These are phyloP conservation scores for Gaeumannomyces tritici DNA, from an alignment of 2,329 filamentous ascomycete species.

Conservation along the genomic window DNA sequence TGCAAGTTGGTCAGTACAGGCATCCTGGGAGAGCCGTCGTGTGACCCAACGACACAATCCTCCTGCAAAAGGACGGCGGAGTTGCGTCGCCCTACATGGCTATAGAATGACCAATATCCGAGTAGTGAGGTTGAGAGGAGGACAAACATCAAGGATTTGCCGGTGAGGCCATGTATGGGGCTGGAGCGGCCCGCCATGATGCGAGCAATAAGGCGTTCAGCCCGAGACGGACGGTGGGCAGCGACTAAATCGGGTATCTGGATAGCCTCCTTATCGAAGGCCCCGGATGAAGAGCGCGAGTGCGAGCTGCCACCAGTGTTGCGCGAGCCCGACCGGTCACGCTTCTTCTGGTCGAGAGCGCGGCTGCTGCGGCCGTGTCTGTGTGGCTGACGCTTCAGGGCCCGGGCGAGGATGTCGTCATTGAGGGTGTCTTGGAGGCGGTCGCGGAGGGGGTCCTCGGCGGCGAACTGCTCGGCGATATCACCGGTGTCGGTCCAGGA, in stretches of 20 bases:
- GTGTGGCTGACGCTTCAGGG: constrained; percentile 33
- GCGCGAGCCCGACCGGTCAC: constrained; percentile 45
- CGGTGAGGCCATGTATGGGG: constrained; percentile 84
- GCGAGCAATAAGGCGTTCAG: constrained; percentile 62
- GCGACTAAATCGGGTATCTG: constrained; percentile 62
- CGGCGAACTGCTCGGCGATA: constrained; percentile 80
- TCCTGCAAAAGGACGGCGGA: neutral
- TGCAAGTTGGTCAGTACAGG: constrained; percentile 26
- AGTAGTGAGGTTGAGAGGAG: neutral
- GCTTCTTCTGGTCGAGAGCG: constrained; percentile 39
- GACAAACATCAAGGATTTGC: constrained; percentile 80
- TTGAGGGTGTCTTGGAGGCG: constrained; percentile 54
- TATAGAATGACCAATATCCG: neutral
- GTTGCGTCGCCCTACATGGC: too few species aligned
- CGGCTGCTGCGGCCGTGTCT: constrained; percentile 18
- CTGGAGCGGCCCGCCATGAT: constrained; percentile 78
- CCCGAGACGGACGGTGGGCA: constrained; percentile 48
- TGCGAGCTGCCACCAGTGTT: constrained; percentile 16
- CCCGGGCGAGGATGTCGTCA: constrained; percentile 46
- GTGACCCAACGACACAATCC: neutral
- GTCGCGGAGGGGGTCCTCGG: constrained; percentile 70
- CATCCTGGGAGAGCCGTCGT: neutral
- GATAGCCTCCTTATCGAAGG: constrained; percentile 67
- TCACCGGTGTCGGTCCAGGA: constrained; percentile 89
- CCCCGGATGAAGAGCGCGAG: constrained; percentile 21